Percentiles rank a stretch among this genome's conserved stretches.
Conservation (phyloP, 225 moss, liverwort and hornwort genomes). For the Pseudoscleropodium purum region DNA sequence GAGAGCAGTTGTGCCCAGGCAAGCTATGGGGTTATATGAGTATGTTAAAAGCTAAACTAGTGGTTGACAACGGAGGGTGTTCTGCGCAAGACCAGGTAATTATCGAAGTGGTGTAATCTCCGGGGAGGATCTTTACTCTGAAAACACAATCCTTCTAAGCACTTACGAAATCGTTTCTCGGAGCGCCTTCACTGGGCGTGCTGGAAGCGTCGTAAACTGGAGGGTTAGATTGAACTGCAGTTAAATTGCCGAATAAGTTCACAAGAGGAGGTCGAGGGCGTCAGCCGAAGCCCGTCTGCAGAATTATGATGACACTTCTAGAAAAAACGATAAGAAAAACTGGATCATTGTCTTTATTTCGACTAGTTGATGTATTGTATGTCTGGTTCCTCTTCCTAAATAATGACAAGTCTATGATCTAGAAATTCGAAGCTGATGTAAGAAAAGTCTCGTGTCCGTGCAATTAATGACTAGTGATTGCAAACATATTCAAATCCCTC, state of each 20-base stretch:
- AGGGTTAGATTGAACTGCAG: not conserved
- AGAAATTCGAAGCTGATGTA: not conserved
- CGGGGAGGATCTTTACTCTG: not conserved
- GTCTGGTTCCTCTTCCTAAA: too few relatives aligned
- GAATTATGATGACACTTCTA: not conserved
- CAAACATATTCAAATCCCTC: not conserved
- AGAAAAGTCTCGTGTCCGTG: not conserved
- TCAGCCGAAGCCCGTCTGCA: too few relatives aligned
- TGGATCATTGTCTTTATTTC: not conserved
- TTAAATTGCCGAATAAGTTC: too few relatives aligned
- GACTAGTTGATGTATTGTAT: not conserved
- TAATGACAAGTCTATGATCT: not conserved
- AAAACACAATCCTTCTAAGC: not conserved
- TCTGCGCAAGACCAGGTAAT: too few relatives aligned
- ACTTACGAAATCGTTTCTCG: not conserved
- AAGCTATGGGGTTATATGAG: not conserved
- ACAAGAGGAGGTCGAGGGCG: not conserved
- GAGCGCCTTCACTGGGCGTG: not conserved
- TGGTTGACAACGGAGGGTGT: not conserved
- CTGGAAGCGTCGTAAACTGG: not conserved
- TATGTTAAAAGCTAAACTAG: not conserved
- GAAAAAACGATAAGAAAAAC: not conserved
- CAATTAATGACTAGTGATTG: not conserved
- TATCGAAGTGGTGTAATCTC: not conserved
- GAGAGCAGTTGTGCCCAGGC: not conserved